Base-by-base conservation (phyloP, 1,284 basidiomycete species). In the Moesziomyces sp. region DNA sequence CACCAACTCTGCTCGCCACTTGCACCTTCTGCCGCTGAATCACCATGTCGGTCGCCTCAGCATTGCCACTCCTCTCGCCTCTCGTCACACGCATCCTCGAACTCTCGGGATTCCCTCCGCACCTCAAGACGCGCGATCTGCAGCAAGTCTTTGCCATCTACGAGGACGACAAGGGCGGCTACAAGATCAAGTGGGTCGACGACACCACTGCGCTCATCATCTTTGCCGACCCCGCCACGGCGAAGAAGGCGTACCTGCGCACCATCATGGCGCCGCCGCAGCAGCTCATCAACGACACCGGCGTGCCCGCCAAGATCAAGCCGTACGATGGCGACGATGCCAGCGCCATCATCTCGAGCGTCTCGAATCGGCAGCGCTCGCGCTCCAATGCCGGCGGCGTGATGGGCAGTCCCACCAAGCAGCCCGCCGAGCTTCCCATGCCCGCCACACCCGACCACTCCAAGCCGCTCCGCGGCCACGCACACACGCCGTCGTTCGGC, bases 141-240 rank as follows among this genome's bases (percentile, higher is more conserved):
- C 94, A 97, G 83, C 85, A 88, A 54, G 91, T 94, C 44, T 97
- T 99, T 85, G 88, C 90, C 54, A 93, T 94, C 46, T 98, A 92
- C 89, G 94, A 97, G 80, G 88, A 87, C 66, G 87, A 90, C 48
- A 90, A 88, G 64, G 94, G 94, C 42, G 96, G 95, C 19, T 97
- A 97, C 88, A 93, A 94, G 87, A 97, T 99, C 85, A 99, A 99
- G 85, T 99, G 96, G 96, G 89, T 91, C 77, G 94, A 99, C 85
- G 96, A 99, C 85, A 94, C 93, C 48, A 95, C 92, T 82, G 92
- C 96, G 46, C 87, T 97, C 81, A 91, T 98, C 81, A 94, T 99
- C 71, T 99, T 99, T 84, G 89, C 90, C 45, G 88, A 89, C 70
- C 83, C 88, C 11, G 80, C 81, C 33, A 81, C 85, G 24, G 92